phyloP scores from a whole-genome alignment of 768 basidiomycete species.

The Lentinula lateritia region DNA sequence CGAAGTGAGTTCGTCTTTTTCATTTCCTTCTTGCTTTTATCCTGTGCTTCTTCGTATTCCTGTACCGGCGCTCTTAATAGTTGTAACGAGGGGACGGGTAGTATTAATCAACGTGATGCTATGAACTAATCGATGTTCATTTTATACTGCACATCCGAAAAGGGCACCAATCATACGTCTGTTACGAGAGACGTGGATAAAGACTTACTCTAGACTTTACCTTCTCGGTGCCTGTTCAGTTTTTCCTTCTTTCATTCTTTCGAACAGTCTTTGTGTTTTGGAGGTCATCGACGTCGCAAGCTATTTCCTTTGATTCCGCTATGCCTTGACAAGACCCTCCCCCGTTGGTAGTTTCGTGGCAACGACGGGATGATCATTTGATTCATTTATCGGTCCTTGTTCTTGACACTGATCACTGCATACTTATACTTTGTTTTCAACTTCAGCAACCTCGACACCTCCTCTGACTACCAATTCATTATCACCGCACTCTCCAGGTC shows the following conservation, averaged over 20 bases:
- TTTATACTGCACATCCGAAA: background rate
- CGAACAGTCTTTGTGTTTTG: no score
- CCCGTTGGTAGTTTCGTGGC: background rate
- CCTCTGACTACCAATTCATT: constrained; percentile 1
- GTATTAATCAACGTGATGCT: background rate
- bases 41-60: no score
- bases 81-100: no score
- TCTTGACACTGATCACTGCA: background rate
- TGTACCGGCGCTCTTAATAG: no score
- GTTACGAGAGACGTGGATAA: background rate
- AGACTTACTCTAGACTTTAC: no score
- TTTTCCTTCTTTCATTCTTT: background rate
- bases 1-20: constrained; percentile 25
- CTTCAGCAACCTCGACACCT: constrained; percentile 31
- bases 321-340: background rate
- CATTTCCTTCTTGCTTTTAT: background rate
- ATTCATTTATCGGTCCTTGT: background rate
- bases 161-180: background rate
- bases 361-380: background rate
- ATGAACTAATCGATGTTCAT: background rate
- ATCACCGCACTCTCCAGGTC: constrained; percentile 38
- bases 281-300: no score
- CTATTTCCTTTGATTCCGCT: no score
- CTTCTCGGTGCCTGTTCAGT: background rate
- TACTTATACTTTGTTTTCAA: background rate